These are phyloP conservation scores for Calocera cornea DNA, from an alignment of 768 basidiomycete species.

Conservation along the genomic window DNA sequence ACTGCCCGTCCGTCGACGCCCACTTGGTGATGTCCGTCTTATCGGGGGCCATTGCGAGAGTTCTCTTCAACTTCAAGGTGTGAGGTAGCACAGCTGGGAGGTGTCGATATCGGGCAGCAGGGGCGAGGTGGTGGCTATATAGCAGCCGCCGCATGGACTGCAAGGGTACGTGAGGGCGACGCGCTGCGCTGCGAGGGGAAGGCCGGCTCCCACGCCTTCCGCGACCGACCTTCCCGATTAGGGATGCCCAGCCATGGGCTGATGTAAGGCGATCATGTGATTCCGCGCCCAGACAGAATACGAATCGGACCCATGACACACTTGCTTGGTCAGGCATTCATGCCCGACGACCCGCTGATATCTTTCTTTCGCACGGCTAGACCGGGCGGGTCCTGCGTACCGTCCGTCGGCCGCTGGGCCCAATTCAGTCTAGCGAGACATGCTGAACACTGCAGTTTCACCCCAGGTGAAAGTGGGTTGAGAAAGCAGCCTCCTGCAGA, in stretches of 20 bases:
- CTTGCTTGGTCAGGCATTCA: not conserved
- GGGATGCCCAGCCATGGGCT: not conserved
- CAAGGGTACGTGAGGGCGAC: not conserved
- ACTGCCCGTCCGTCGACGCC: conserved; percentile 48
- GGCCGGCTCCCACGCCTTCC: not conserved
- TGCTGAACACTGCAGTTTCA: no score
- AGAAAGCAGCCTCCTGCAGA: no score
- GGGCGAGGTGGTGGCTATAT: not conserved
- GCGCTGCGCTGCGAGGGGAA: no score
- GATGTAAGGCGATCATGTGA: not conserved
- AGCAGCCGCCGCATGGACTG: not conserved
- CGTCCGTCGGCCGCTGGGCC: no score
- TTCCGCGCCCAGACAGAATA: not conserved
- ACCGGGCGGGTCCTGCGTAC: no score
- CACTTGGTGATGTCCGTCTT: conserved; percentile 41
- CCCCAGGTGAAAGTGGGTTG: no score
- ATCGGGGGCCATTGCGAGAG: not conserved
- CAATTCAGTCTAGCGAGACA: no score
- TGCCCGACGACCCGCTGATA: no score
- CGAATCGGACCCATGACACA: not conserved
- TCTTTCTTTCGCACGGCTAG: no score
- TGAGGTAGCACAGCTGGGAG: not conserved
- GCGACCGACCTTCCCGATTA: not conserved
- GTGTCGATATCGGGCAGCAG: not conserved
- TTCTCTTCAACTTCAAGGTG: not conserved